phyloP scores from a whole-genome alignment of 2,329 filamentous ascomycete species.

The Paramyrothecium sp. region DNA sequence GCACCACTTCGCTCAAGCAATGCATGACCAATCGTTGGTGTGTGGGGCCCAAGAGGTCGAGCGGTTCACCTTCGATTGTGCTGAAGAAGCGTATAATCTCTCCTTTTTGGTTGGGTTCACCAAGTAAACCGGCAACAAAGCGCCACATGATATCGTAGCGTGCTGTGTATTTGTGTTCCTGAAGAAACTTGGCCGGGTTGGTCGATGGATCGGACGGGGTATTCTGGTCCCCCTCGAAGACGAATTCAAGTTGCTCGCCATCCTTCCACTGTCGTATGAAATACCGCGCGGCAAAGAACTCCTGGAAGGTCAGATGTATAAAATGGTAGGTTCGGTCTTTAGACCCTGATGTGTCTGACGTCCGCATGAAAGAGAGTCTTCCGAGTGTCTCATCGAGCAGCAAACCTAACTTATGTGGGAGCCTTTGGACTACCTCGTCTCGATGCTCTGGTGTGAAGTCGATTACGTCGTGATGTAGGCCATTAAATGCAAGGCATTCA shows the following conservation, averaged over 20 bases:
- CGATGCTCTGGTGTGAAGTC: constrained; percentile 25
- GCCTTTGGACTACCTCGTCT: constrained; percentile 13
- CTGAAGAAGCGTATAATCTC: constrained; percentile 21
- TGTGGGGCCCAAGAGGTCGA: constrained; percentile 31
- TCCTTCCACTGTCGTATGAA: constrained; percentile 30
- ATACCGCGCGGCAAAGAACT: constrained; percentile 39
- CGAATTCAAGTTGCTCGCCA: constrained; percentile 10
- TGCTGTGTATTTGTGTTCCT: constrained; percentile 32
- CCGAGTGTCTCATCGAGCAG: constrained; percentile 13
- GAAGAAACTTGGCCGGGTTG: constrained; percentile 20
- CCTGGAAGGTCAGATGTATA: constrained; percentile 40
- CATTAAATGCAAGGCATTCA: constrained; percentile 32
- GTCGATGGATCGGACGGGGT: too few species aligned
- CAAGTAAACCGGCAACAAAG: constrained; percentile 38
- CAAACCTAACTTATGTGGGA: constrained; percentile 1
- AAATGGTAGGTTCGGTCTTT: constrained; percentile 32
- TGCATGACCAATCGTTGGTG: constrained; percentile 37
- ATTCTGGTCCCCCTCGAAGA: too few species aligned
- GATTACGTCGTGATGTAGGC: constrained; percentile 28
- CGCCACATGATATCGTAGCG: constrained; percentile 40
- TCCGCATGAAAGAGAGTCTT: constrained; percentile 34
- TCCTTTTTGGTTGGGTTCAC: constrained; percentile 7
- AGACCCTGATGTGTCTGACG: constrained; percentile 21
- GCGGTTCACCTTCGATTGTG: constrained; percentile 27
- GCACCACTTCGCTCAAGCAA: constrained; percentile 29